These are phyloP conservation scores for Trametes gibbosa DNA, from an alignment of 768 basidiomycete genomes.

Conservation along the genomic window DNA sequence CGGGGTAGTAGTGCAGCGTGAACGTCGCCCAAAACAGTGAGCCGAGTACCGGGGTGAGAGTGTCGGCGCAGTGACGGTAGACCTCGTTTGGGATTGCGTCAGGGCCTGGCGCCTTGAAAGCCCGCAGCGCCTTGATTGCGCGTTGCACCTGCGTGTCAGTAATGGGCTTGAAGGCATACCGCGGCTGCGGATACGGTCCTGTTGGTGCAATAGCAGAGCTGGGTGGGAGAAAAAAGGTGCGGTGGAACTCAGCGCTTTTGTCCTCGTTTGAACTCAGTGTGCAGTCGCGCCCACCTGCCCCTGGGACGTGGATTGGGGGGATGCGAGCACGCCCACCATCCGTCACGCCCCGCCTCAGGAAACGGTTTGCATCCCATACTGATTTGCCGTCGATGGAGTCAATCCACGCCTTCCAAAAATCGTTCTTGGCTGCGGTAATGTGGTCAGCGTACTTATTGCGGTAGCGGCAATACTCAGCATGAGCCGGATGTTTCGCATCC, in stretches of 20 bases:
- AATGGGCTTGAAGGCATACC: constrained; percentile 19
- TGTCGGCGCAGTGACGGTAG: constrained; percentile 26
- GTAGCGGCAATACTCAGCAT: constrained; percentile 10
- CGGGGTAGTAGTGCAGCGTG: constrained; percentile 25
- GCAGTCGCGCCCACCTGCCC: background rate
- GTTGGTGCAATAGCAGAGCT: background rate
- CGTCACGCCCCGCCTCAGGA: background rate
- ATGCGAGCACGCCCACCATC: constrained; percentile 21
- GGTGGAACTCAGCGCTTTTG: constrained; percentile 20
- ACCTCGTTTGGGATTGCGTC: constrained; percentile 33
- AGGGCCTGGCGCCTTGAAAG: constrained; percentile 35
- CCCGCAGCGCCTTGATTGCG: constrained; percentile 28
- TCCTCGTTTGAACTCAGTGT: constrained; percentile 4
- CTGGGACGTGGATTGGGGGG: constrained; percentile 10
- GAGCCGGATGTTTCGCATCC: constrained; percentile 11
- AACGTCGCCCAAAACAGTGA: constrained; percentile 32
- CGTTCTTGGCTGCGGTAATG: constrained; percentile 22
- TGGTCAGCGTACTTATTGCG: constrained; percentile 14
- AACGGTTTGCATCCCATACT: constrained; percentile 23
- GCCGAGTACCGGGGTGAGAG: constrained; percentile 27
- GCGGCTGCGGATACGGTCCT: constrained; percentile 28
- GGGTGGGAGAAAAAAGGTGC: constrained; percentile 31
- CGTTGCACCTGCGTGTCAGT: constrained; percentile 28
- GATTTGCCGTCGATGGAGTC: constrained; percentile 9
- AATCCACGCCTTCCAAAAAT: constrained; percentile 27